Percentiles rank a stretch among this genome's conserved stretches.
These are phyloP conservation scores for Gossypium raimondii DNA, from an alignment of 345 rosid species.

Conservation along the genomic window DNA sequence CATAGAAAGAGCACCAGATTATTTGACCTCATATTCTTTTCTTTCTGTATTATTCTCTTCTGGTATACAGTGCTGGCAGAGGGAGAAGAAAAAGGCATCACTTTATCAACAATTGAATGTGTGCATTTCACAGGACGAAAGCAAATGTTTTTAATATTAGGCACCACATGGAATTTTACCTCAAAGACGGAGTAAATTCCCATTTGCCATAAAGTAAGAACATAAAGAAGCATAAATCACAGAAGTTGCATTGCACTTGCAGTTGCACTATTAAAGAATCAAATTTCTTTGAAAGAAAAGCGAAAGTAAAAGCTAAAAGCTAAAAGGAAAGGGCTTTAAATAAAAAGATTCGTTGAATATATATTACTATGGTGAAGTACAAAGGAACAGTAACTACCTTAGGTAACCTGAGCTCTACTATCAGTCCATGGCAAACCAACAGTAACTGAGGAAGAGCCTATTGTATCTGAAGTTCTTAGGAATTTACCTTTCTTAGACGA, in stretches of 20 bases:
- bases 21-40: not conserved
- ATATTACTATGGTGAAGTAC: slow-evolving; percentile 11
- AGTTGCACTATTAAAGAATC: slow-evolving; percentile 6
- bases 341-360: slow-evolving; percentile 24
- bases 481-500: slow-evolving; percentile 68
- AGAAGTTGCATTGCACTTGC: slow-evolving; percentile 5
- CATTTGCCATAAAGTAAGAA: slow-evolving; percentile 5
- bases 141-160: not conserved
- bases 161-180: not conserved
- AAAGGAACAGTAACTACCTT: slow-evolving; percentile 32
- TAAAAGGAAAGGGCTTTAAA: slow-evolving; percentile 9
- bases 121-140: not conserved
- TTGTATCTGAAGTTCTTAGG: slow-evolving; percentile 36
- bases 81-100: not conserved
- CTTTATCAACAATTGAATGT: not conserved
- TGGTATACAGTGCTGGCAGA: too few species aligned
- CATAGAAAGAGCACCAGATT: not conserved
- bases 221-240: not conserved
- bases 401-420: slow-evolving; percentile 32
- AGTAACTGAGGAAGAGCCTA: slow-evolving; percentile 27
- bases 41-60: not conserved
- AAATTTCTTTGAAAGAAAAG: slow-evolving; percentile 10
- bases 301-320: slow-evolving; percentile 18
- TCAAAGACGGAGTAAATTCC: not conserved
- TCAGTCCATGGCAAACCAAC: slow-evolving; percentile 37